phyloP scores from a whole-genome alignment of 371 early-diverging fungal species.

The Mucor plumbeus region DNA sequence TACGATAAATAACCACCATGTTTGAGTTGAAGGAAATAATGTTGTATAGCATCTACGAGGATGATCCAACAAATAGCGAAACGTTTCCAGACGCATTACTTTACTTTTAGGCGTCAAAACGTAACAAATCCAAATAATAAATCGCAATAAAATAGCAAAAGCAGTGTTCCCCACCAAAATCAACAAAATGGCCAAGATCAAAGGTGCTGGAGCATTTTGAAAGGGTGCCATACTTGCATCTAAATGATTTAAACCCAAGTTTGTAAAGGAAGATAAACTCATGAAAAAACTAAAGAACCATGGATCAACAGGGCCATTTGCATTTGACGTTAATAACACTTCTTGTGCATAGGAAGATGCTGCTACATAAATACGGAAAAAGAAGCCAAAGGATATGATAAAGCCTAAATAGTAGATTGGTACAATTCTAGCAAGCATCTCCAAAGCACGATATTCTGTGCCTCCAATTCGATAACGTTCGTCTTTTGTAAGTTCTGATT shows the following conservation, averaged over 20 bases:
- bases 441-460: slow-evolving; percentile 46
- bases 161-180: slow-evolving; percentile 54
- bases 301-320: slow-evolving; percentile 36
- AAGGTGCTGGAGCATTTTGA: slow-evolving; percentile 44
- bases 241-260: slow-evolving; percentile 44
- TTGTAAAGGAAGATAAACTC: slow-evolving; percentile 45
- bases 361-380: slow-evolving; percentile 45
- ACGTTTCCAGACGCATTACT: slow-evolving; percentile 43
- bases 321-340: slow-evolving; percentile 38
- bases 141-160: slow-evolving; percentile 48
- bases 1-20: slow-evolving; percentile 53
- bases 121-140: slow-evolving; percentile 47
- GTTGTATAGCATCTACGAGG: slow-evolving; percentile 55
- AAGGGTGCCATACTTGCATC: slow-evolving; percentile 54
- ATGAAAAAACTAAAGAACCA: slow-evolving; percentile 56
- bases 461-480: slow-evolving; percentile 48
- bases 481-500: slow-evolving; percentile 35
- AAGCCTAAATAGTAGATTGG: slow-evolving; percentile 39
- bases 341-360: slow-evolving; percentile 34
- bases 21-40: slow-evolving; percentile 50
- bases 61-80: slow-evolving; percentile 49
- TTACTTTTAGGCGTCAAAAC: slow-evolving; percentile 34
- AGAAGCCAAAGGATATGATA: slow-evolving; percentile 32
- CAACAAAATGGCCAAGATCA: slow-evolving; percentile 39
- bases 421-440: slow-evolving; percentile 36